phyloP scores from a whole-genome alignment of 805 yeast species.

The Candida ascalaphidarum region DNA sequence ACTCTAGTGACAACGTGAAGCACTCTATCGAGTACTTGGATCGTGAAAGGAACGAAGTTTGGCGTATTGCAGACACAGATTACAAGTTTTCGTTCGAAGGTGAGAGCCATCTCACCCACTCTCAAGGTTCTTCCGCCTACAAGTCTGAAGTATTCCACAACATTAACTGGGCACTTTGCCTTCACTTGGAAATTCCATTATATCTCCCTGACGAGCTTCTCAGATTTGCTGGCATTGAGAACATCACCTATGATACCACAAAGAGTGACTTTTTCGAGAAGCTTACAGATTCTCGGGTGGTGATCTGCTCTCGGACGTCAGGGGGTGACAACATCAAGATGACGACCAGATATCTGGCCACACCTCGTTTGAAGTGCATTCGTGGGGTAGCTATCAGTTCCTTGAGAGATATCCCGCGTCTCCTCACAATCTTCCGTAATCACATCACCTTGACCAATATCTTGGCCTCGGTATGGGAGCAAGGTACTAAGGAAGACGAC shows the following conservation, averaged over 20 bases:
- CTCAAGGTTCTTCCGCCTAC: too few species aligned
- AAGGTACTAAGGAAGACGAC: neutral
- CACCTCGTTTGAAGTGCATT: neutral
- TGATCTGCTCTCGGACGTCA: too few species aligned
- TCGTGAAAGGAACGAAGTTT: conserved; percentile 10
- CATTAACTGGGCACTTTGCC: conserved; percentile 15
- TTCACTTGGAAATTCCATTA: conserved; percentile 17
- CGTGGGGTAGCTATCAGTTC: conserved; percentile 2
- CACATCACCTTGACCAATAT: conserved; percentile 18
- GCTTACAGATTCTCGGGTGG: too few species aligned
- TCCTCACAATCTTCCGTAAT: conserved; percentile 24
- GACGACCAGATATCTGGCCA: conserved; percentile 1
- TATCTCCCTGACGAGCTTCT: conserved; percentile 18
- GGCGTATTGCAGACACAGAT: conserved; percentile 10
- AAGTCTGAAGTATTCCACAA: too few species aligned
- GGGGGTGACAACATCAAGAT: too few species aligned
- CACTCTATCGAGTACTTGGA: conserved; percentile 12
- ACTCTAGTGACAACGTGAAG: conserved; percentile 1
- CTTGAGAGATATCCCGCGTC: conserved; percentile 11
- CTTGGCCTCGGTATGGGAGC: conserved; percentile 1
- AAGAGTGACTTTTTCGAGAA: conserved; percentile 1
- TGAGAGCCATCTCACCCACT: neutral
- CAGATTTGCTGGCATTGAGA: conserved; percentile 20
- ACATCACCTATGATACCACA: too few species aligned
- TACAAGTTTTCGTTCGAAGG: conserved; percentile 11